Percentiles rank a stretch among this genome's conserved stretches.
phyloP scores from a whole-genome alignment of 768 basidiomycete species.

The Lentinula sp. region DNA sequence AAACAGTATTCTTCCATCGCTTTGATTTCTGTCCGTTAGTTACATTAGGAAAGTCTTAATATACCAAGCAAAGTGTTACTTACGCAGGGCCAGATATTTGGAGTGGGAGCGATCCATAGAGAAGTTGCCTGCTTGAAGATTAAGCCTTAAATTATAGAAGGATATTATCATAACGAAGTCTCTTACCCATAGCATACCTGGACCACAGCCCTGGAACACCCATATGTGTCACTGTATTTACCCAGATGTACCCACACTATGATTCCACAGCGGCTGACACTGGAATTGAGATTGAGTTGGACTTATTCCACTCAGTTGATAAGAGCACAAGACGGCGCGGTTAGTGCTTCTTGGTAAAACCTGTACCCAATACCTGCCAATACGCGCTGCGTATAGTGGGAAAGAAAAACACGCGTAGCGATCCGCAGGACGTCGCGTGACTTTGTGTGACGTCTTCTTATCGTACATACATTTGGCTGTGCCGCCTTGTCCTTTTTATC shows the following conservation, averaged over 20 bases:
- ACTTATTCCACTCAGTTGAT: too few relatives aligned
- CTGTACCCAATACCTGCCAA: background rate
- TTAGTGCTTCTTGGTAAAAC: too few relatives aligned
- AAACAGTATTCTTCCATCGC: conserved; percentile 6
- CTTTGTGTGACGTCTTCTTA: background rate
- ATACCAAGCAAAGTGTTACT: conserved; percentile 18
- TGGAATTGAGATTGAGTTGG: too few relatives aligned
- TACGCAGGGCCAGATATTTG: conserved; percentile 58
- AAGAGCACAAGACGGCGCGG: too few relatives aligned
- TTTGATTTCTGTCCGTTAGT: conserved; percentile 5
- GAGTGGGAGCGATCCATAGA: conserved; percentile 55
- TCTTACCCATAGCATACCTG: conserved; percentile 49
- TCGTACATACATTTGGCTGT: background rate
- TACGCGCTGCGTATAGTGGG: too few relatives aligned
- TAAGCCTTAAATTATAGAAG: background rate
- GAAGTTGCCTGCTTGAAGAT: conserved; percentile 37
- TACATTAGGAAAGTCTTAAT: background rate
- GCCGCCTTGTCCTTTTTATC: background rate
- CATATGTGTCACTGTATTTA: too few relatives aligned
- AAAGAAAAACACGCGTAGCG: background rate
- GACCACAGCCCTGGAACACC: conserved; percentile 52
- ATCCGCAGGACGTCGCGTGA: background rate
- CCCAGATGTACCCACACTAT: background rate
- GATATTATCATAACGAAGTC: background rate
- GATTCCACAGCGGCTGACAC: too few relatives aligned